Conservation (phyloP, 2,329 filamentous ascomycete species). For the Phoma herbarum region DNA sequence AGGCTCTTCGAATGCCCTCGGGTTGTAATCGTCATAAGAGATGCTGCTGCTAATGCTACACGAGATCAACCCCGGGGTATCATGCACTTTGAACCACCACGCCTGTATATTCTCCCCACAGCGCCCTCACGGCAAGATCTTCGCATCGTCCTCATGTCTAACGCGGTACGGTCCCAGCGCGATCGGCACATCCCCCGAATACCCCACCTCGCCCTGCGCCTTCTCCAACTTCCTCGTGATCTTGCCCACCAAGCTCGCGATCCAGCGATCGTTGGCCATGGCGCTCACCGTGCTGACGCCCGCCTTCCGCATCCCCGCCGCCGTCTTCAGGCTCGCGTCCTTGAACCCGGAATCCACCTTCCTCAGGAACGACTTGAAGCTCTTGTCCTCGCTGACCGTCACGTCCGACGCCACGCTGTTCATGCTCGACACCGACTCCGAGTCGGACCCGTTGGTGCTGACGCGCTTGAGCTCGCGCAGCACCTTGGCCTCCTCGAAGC, state of each 20-base stretch:
- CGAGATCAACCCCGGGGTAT: constrained; percentile 21
- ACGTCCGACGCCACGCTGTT: constrained; percentile 35
- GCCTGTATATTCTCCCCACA: neutral
- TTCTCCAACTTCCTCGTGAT: constrained; percentile 59
- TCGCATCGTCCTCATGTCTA: constrained; percentile 45
- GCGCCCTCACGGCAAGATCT: constrained; percentile 48
- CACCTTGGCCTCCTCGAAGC: constrained; percentile 50
- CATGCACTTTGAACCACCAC: constrained; percentile 11
- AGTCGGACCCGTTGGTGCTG: constrained; percentile 33
- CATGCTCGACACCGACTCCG: constrained; percentile 21
- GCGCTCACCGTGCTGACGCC: constrained; percentile 53
- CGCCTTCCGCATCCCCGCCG: constrained; percentile 59
- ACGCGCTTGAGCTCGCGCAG: constrained; percentile 41
- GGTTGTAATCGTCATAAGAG: too few relatives aligned
- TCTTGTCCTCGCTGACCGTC: constrained; percentile 29
- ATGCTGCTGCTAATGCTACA: too few relatives aligned
- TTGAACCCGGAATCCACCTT: constrained; percentile 43
- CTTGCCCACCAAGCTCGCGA: constrained; percentile 63
- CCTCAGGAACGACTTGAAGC: constrained; percentile 37
- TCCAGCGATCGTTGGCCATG: constrained; percentile 64
- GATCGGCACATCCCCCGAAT: constrained; percentile 59
- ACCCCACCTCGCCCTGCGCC: constrained; percentile 61
- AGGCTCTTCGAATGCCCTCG: too few relatives aligned
- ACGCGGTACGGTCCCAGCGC: constrained; percentile 51
- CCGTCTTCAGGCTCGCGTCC: constrained; percentile 45